Evolutionary conservation across 2,329 filamentous ascomycete genomes (phyloP).

Genomic region (Venturia carpophila): DNA sequence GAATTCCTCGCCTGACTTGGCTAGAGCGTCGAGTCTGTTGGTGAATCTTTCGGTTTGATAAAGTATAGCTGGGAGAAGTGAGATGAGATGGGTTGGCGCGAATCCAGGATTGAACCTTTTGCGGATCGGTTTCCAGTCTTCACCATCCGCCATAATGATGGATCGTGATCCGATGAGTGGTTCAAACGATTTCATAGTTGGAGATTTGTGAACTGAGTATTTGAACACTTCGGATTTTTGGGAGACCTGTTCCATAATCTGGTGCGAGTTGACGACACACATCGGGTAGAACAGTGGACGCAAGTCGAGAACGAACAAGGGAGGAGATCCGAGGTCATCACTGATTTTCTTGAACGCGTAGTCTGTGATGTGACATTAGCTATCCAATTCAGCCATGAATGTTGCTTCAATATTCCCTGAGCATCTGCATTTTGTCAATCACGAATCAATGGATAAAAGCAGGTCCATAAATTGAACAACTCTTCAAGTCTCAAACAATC

Average conservation of each 20-base stretch:
- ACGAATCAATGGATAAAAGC: no score
- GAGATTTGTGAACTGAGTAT: conserved; percentile 29
- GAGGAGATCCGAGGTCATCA: conserved; percentile 25
- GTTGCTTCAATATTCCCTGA: no score
- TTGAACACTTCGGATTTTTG: conserved; percentile 26
- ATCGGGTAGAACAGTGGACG: conserved; percentile 27
- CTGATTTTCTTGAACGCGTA: conserved; percentile 28
- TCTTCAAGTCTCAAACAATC: no score
- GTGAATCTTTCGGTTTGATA: conserved; percentile 15
- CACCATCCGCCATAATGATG: conserved; percentile 23
- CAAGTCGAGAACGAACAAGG: conserved; percentile 28
- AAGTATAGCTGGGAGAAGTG: conserved; percentile 17
- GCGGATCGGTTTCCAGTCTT: conserved; percentile 21
- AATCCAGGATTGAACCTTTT: conserved; percentile 22
- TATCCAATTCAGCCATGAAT: background rate
- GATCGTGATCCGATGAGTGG: conserved; percentile 27
- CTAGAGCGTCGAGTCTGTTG: conserved; percentile 12
- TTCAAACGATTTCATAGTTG: conserved; percentile 25
- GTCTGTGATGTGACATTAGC: conserved; percentile 23
- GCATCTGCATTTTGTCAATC: no score
- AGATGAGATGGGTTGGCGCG: conserved; percentile 18
- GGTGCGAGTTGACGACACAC: conserved; percentile 27
- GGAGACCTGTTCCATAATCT: conserved; percentile 30
- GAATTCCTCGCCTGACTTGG: conserved; percentile 17
- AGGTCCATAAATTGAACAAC: no score